Base-by-base conservation (phyloP, 176 grass and related monocot genomes). In the Bonia amplexicaulis region DNA sequence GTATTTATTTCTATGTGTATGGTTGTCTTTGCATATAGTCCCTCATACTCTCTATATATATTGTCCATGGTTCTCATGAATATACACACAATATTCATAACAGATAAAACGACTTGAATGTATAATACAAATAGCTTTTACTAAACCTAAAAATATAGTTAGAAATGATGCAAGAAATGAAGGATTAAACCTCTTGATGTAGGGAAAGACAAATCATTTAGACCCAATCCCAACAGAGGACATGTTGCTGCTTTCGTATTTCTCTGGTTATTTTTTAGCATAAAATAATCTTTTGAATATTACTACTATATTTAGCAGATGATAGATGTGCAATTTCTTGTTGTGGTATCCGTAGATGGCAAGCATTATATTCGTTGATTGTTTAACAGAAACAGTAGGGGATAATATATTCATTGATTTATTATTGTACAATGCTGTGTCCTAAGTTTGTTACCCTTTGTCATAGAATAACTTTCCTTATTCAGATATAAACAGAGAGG, bases 401-500 rank as follows among this genome's bases (percentile, higher is more conserved):
- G 35, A 45, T 15, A 85, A 75, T 26, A 73, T 84, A 54, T 72
- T 54, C 23, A 25, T 63, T 46, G 23, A 71, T 47, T 82, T 82
- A 69, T 81, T 55, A 80, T 62, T 64, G 13, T 45, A 48, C 23
- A 79, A 20, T 53, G 51, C 7, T 53, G 51, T 53, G 51, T 78
- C 67, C 69, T 85, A 69, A 60, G 5, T 74, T 74, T 74, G 70
- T 64, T 81, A 55, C 48, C 64, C 2, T 52, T 71, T 66, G 53
- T 71, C 41, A 81, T 83, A 69, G 46, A 60, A 71, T 82, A 69
- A 37, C 71, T 74, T 41, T 90, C 31, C 46, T 80, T 72, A 76
- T 86, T 93, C 89, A 98, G 96, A 90, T 93, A 93, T 83, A 98
- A 93, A 85, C 96, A 98, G 80, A 94, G 93, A 85, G 96, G 96